phyloP scores from a whole-genome alignment of 305 asterid genomes.

The Fraxinus velutina region DNA sequence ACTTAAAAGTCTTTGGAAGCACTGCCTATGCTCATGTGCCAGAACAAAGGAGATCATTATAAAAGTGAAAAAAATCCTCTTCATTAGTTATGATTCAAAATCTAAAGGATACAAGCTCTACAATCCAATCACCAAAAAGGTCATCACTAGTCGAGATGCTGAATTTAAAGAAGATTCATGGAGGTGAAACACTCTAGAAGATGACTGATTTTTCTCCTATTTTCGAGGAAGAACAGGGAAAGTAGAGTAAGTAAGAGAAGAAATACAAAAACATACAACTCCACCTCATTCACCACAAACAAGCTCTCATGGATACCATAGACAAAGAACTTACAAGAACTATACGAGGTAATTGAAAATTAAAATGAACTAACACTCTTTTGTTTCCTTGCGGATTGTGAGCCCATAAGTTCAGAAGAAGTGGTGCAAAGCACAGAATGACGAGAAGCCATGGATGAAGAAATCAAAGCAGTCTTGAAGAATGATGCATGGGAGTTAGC shows the following conservation, averaged over 20 bases:
- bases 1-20: too few species aligned
- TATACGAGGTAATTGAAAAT: neutral
- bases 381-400: neutral
- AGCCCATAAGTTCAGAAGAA: neutral
- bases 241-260: neutral
- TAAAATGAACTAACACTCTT: neutral
- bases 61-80: neutral
- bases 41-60: neutral
- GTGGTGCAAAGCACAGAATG: neutral
- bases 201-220: neutral
- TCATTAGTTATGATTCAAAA: neutral
- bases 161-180: neutral
- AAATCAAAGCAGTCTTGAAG: neutral
- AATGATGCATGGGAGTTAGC: neutral
- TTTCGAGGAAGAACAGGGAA: neutral
- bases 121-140: neutral
- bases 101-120: neutral
- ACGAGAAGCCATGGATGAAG: neutral
- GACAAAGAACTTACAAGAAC: neutral
- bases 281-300: neutral
- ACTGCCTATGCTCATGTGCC: too few species aligned
- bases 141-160: too few species aligned
- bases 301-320: neutral
- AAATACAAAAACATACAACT: neutral
- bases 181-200: neutral